These are phyloP conservation scores for Cladosporium austrohemisphaericum DNA, from an alignment of 2,329 filamentous ascomycete species.

Conservation along the genomic window DNA sequence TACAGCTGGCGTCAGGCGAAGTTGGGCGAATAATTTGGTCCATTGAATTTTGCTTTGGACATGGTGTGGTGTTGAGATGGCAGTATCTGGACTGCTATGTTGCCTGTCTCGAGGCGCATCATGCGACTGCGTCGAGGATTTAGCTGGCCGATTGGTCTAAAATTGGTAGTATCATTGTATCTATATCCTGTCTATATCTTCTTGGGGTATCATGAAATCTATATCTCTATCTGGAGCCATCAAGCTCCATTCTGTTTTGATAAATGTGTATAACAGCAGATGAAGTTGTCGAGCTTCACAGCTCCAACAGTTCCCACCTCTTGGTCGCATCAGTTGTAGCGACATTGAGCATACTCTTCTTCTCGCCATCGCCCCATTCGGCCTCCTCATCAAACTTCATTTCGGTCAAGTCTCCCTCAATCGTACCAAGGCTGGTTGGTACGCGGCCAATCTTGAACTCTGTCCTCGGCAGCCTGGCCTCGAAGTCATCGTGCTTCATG, in stretches of 20 bases:
- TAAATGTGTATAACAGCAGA: background rate
- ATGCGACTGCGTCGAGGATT: too few species aligned
- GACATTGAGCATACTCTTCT: conserved; percentile 21
- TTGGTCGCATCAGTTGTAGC: conserved; percentile 23
- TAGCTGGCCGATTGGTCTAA: too few species aligned
- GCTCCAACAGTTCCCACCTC: conserved; percentile 24
- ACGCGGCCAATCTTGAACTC: conserved; percentile 23
- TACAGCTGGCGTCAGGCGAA: background rate
- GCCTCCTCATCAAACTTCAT: conserved; percentile 22
- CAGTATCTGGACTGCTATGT: too few species aligned
- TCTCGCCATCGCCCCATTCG: background rate
- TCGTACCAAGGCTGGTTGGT: conserved; percentile 28
- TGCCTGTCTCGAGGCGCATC: too few species aligned
- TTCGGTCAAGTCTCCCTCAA: conserved; percentile 26
- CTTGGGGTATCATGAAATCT: conserved; percentile 11
- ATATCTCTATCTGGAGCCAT: conserved; percentile 11
- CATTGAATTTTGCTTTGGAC: too few species aligned
- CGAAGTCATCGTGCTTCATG: conserved; percentile 15
- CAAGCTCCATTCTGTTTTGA: conserved; percentile 10
- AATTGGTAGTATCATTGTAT: background rate
- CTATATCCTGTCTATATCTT: background rate
- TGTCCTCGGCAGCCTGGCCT: background rate
- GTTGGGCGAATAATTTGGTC: too few species aligned
- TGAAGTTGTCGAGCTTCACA: conserved; percentile 13
- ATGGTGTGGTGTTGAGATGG: too few species aligned